Percentiles rank a stretch among this genome's conserved stretches.
Evolutionary conservation across 2,329 filamentous ascomycete genomes (phyloP).

Genomic region (Leptographium radiaticola): DNA sequence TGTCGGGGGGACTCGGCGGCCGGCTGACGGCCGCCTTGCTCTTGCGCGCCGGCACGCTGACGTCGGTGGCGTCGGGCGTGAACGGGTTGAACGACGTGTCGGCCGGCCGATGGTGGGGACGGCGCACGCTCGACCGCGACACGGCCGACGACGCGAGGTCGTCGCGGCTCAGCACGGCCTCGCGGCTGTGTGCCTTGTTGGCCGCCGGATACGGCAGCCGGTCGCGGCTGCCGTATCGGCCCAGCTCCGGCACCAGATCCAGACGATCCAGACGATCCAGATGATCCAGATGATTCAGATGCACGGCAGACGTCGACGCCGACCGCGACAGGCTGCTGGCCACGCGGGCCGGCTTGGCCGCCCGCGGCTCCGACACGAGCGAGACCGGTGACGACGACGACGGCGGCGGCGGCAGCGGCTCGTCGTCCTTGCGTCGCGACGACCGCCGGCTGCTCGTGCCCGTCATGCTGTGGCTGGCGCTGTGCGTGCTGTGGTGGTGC

Average conservation of each 20-base stretch:
- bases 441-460: background rate
- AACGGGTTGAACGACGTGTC: constrained; percentile 34
- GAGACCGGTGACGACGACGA: background rate
- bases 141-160: constrained; percentile 23
- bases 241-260: constrained; percentile 36
- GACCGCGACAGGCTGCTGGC: background rate
- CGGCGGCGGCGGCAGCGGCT: background rate
- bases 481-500: too few species aligned
- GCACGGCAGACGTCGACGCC: constrained; percentile 11
- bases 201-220: constrained; percentile 66
- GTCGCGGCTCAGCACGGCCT: constrained; percentile 55
- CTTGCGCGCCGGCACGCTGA: constrained; percentile 30
- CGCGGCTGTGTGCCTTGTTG: constrained; percentile 86
- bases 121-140: constrained; percentile 3
- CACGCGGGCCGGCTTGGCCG: background rate
- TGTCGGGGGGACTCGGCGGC: constrained; percentile 52
- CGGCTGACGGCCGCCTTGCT: constrained; percentile 26
- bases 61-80: constrained; percentile 61
- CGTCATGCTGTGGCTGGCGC: background rate
- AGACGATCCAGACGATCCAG: too few species aligned
- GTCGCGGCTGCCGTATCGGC: constrained; percentile 27
- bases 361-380: background rate
- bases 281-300: too few species aligned
- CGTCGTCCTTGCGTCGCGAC: background rate
- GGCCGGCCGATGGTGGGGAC: too few species aligned